phyloP scores from a whole-genome alignment of 1,284 basidiomycete species.

The Trichosporon coremiiforme region DNA sequence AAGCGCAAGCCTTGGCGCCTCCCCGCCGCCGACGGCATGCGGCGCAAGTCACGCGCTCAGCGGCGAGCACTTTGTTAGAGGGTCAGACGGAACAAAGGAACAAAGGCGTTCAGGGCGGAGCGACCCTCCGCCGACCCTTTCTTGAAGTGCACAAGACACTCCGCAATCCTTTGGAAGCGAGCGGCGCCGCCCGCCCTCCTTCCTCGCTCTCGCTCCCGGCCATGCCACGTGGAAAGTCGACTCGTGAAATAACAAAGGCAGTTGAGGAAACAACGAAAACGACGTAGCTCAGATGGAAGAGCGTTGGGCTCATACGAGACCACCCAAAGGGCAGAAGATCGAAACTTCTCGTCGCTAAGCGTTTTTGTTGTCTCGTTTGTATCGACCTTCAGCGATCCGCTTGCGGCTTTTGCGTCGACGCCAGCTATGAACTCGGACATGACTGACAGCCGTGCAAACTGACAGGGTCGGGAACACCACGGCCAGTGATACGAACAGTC shows the following conservation, averaged over 20 bases:
- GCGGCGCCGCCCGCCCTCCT: too few relatives aligned
- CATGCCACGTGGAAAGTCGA: not conserved
- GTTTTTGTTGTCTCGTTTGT: not conserved
- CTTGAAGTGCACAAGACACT: too few relatives aligned
- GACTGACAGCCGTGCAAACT: too few relatives aligned
- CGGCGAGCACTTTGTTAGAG: not conserved
- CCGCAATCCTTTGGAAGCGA: too few relatives aligned
- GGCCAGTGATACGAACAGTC: too few relatives aligned
- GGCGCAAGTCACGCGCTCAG: not conserved
- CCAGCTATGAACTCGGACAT: too few relatives aligned
- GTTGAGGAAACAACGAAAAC: not conserved
- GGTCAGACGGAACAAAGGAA: not conserved
- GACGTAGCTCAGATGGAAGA: conserved; percentile 20
- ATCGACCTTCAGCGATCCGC: too few relatives aligned
- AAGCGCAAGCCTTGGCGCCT: not conserved
- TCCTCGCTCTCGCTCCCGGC: not conserved
- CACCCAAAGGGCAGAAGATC: conserved; percentile 20
- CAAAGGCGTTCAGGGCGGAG: conserved; percentile 1
- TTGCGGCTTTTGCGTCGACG: too few relatives aligned
- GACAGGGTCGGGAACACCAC: too few relatives aligned
- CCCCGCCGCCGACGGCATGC: too few relatives aligned
- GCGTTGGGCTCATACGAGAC: conserved; percentile 19
- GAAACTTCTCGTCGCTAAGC: conserved; percentile 18
- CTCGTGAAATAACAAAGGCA: not conserved
- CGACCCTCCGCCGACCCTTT: not conserved